A percentile compares a stretch with the other conserved stretches of the same genome.
These are phyloP conservation scores for Tetrapisispora fleetii DNA, from an alignment of 805 yeast genomes.

Conservation along the genomic window DNA sequence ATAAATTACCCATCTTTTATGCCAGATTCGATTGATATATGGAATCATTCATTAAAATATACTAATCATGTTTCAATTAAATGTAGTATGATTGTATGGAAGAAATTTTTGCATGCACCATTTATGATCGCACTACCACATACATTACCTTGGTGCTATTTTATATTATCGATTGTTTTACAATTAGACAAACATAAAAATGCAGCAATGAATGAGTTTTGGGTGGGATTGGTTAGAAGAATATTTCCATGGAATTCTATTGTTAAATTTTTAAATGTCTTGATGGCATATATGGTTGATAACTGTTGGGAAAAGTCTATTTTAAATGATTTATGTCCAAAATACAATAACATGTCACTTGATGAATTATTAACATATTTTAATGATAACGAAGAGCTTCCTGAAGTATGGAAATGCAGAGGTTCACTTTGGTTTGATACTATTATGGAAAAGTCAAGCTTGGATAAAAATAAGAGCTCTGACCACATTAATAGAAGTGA, in stretches of 20 bases:
- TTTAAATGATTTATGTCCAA: constrained; percentile 17
- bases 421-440: constrained; percentile 74
- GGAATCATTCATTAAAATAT: constrained; percentile 49
- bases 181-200: constrained; percentile 32
- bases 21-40: constrained; percentile 25
- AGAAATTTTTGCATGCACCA: constrained; percentile 62
- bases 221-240: constrained; percentile 33
- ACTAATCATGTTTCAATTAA: constrained; percentile 57
- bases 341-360: constrained; percentile 20
- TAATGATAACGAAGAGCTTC: constrained; percentile 49
- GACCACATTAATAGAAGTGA: constrained; percentile 49
- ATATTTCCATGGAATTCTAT: constrained; percentile 63
- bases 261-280: constrained; percentile 51
- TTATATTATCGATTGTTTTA: constrained; percentile 52
- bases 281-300: constrained; percentile 31
- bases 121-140: constrained; percentile 58
- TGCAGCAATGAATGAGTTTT: constrained; percentile 16
- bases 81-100: constrained; percentile 56
- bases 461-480: constrained; percentile 28
- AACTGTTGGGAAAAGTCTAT: constrained; percentile 12
- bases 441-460: constrained; percentile 36
- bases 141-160: constrained; percentile 68
- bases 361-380: constrained; percentile 39
- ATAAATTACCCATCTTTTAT: constrained; percentile 16
- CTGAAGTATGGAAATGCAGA: constrained; percentile 81